phyloP scores from a whole-genome alignment of 2,329 filamentous ascomycete genomes.

The Thelonectria discophora region DNA sequence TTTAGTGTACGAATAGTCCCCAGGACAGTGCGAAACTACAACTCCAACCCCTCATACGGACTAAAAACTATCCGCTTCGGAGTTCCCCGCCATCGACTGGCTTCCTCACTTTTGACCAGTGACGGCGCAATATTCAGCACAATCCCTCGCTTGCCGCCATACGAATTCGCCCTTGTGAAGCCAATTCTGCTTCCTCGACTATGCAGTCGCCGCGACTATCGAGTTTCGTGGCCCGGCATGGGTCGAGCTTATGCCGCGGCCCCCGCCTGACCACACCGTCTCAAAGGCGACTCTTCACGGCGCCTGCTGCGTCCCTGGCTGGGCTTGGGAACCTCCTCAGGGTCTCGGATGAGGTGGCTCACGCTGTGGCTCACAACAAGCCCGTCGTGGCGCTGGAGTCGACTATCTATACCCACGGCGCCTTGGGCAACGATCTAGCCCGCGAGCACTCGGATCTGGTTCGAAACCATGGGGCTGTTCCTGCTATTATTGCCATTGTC shows the following conservation, averaged over 20 bases:
- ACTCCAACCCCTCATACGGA: not conserved
- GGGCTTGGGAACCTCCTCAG: slow-evolving; percentile 62
- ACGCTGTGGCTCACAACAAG: slow-evolving; percentile 76
- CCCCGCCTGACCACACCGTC: slow-evolving; percentile 26
- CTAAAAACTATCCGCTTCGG: not conserved
- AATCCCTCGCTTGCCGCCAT: slow-evolving; percentile 9
- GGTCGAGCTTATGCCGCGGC: slow-evolving; percentile 31
- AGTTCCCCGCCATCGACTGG: not conserved
- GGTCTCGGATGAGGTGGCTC: slow-evolving; percentile 82
- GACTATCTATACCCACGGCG: slow-evolving; percentile 96
- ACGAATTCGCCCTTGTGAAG: no score
- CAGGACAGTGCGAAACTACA: not conserved
- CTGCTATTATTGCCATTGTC: slow-evolving; percentile 89
- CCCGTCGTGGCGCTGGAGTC: slow-evolving; percentile 94
- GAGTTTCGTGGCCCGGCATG: slow-evolving; percentile 32
- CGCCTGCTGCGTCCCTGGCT: slow-evolving; percentile 32
- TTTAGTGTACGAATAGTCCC: no score
- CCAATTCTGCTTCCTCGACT: slow-evolving; percentile 1
- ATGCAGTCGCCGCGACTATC: slow-evolving; percentile 29
- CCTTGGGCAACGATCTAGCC: slow-evolving; percentile 74
- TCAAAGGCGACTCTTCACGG: slow-evolving; percentile 37
- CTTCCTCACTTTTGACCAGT: not conserved
- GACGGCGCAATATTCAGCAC: slow-evolving; percentile 18
- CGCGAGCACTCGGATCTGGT: slow-evolving; percentile 88
- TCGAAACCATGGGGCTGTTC: slow-evolving; percentile 81